Conservation (phyloP, 1,139 yeast species). For the Taphrina communis region DNA sequence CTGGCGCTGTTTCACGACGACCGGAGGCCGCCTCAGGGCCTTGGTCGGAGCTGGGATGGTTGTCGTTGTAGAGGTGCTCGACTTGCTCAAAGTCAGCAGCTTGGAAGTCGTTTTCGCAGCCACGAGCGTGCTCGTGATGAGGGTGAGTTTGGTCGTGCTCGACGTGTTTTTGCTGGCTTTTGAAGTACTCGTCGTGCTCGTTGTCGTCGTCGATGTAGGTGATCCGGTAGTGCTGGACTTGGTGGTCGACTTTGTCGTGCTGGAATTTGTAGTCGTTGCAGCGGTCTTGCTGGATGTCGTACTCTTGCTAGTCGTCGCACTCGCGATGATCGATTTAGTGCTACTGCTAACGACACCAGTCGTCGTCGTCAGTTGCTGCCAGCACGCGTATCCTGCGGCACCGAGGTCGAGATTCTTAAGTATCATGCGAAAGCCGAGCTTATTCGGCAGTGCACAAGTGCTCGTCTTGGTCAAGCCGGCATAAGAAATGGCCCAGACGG, state of each 20-base stretch:
- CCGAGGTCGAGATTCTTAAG: constrained; percentile 15
- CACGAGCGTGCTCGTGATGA: neutral
- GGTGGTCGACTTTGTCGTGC: neutral
- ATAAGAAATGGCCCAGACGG: constrained; percentile 25
- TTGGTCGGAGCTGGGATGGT: neutral
- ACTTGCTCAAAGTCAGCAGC: neutral
- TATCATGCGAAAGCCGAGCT: constrained; percentile 9
- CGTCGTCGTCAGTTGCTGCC: constrained; percentile 5
- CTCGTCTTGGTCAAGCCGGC: constrained; percentile 15
- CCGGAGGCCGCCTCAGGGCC: neutral
- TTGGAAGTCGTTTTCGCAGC: neutral
- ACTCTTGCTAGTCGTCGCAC: neutral
- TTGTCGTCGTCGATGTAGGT: neutral
- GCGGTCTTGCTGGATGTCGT: too few species aligned
- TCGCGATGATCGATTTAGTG: neutral
- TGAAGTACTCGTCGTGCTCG: neutral
- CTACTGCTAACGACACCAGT: neutral
- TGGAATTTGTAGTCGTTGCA: too few species aligned
- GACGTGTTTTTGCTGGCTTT: neutral
- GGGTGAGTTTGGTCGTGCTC: neutral
- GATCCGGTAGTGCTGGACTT: neutral
- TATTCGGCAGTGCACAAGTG: constrained; percentile 8
- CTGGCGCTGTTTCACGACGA: neutral
- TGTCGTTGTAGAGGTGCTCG: neutral
- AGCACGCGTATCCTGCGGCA: constrained; percentile 20